Evolutionary conservation across 352 stramenopile genomes (phyloP), one percentile per base, ranked within the genome.

Genomic region (Globisporangium middletonii): DNA sequence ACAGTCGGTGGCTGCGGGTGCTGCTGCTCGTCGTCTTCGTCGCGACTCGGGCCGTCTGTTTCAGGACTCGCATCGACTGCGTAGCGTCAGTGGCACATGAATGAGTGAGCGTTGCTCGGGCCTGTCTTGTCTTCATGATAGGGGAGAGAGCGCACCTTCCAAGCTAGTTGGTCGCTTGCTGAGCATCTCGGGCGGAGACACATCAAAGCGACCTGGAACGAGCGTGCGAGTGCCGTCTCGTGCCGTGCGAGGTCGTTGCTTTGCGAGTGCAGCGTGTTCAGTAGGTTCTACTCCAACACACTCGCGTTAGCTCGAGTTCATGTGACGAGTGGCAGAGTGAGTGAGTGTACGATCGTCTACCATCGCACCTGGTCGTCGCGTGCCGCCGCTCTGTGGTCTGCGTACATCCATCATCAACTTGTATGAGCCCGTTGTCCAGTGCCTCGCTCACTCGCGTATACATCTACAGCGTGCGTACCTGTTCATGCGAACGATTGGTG

Each of bases 341-440:
- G n/a, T 18, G 4, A 2, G 12, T 68, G 47, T 7, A 23, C 11
- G 12, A 6, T 23, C 23, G 23, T 23, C n/a, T 18, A 5, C 1
- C 48, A 38, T 8, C 46, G 23, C 26, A 73, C 69, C 64, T 47
- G 71, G 57, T 16, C 73, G 69, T 18, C 73, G 73, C 1, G 81
- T 53, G 7, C 73, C 75, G 37, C 72, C 73, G 38, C 78, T 86
- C 49, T 85, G 77, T 19, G 77, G 73, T 53, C 76, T 86, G 37
- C 2, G 8, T 50, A 11, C 13, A 11, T 35, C 6, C 30, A 35
- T 35, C 30, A 35, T 8, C 30, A 35, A 35, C 30, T 35, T 35
- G 3, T 35, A 35, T 35, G 30, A 35, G 30, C 30, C 3, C 30
- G 7, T 35, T 35, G 30, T 35, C 30, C 30, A 8, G 3, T 35